These are phyloP conservation scores for Aspergillus sclerotiicarbonarius DNA, from an alignment of 495 filamentous ascomycete genomes.

Conservation along the genomic window DNA sequence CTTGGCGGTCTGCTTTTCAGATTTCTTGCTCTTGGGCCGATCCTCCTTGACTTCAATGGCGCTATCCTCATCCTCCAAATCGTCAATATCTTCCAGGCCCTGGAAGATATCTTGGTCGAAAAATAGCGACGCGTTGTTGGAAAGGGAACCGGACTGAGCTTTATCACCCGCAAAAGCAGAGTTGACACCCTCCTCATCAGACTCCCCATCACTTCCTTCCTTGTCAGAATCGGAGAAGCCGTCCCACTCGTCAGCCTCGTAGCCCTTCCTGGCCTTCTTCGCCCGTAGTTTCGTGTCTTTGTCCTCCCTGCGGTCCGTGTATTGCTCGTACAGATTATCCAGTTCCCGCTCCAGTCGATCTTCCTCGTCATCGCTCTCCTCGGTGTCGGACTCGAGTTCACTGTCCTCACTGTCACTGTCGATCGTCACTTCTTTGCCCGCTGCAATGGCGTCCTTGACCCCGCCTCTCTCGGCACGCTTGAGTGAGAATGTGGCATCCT, in stretches of 20 bases:
- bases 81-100: constrained; percentile 58
- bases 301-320: constrained; percentile 74
- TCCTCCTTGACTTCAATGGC: constrained; percentile 2
- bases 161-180: constrained; percentile 43
- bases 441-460: constrained; percentile 65
- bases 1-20: constrained; percentile 35
- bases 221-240: constrained; percentile 73
- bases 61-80: constrained; percentile 37
- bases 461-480: constrained; percentile 74
- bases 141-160: constrained; percentile 55
- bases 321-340: constrained; percentile 81
- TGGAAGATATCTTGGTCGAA: constrained; percentile 97
- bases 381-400: constrained; percentile 56
- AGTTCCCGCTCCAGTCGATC: constrained; percentile 80
- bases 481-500: constrained; percentile 78
- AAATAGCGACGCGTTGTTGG: constrained; percentile 80
- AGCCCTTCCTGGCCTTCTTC: constrained; percentile 80
- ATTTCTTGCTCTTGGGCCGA: constrained; percentile 18
- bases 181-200: constrained; percentile 54
- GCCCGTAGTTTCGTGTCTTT: constrained; percentile 81
- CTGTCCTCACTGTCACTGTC: constrained; percentile 58
- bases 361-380: constrained; percentile 72
- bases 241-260: constrained; percentile 85
- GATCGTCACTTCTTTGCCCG: constrained; percentile 69
- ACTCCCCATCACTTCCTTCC: constrained; percentile 50